Evolutionary conservation across 495 filamentous ascomycete genomes (phyloP), one percentile per base, ranked within the genome.

Genomic region (Apodospora peruviana): DNA sequence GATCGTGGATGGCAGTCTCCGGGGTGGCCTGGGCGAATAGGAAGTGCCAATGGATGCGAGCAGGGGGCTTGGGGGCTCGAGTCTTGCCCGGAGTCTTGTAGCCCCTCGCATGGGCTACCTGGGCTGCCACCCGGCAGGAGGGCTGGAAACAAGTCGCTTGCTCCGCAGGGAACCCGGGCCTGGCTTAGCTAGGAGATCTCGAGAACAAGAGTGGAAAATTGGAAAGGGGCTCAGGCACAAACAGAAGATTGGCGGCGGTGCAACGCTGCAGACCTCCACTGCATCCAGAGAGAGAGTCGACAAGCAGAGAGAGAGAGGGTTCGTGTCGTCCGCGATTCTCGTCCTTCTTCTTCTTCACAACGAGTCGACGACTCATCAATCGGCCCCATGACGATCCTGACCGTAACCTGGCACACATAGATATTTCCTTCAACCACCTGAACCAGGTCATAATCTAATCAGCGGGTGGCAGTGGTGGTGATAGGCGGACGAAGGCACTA

Each of bases 21-120:
- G 43, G 53, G 29, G 51, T 48, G 49, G 22, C 42, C 27, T 50
- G 49, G 53, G 51, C 64, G 57, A 67, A 67, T 67, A 50, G 62
- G 50, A 53, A 52, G 45, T 40, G 48, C 24, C 51, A 56, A 53
- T 55, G 52, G 48, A 45, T 32, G 32, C 42, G 20, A 47, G 21
- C 43, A 51, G 48, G 48, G 48, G 53, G 1, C 29, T 23, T 36
- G n/a, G 14, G 43, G 9, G 52, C 27, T 47, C 43, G 40, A 34
- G 25, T 39, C 53, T 49, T 55, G 52, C 48, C 45, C 20, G 27
- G 45, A 35, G 38, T 40, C 41, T 45, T 55, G 58, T 55, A 54
- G 46, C 53, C 35, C 38, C 19, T 56, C 43, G 44, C 50, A 43
- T 48, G 27, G 44, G 48, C 24, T 45, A 65, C 59, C 50, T 62